A percentile compares a stretch with the other conserved stretches of the same genome.
These are phyloP conservation scores for Venturia pyrina DNA, from an alignment of 2,329 filamentous ascomycete genomes.

Conservation along the genomic window DNA sequence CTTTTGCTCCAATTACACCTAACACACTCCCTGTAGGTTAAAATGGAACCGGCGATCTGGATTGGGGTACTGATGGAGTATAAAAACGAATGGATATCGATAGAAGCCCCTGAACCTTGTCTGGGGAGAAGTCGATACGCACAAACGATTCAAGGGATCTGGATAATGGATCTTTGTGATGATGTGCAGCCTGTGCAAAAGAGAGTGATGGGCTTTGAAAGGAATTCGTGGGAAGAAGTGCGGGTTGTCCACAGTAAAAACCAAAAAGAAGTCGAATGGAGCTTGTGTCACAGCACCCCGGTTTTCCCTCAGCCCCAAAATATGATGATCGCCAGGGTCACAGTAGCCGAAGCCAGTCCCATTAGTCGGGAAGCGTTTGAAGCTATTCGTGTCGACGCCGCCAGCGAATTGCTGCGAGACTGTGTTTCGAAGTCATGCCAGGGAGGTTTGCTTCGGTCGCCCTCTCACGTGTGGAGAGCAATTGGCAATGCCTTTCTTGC, in stretches of 20 bases:
- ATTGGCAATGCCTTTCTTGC: background rate
- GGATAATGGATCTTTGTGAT: background rate
- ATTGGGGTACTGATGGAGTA: background rate
- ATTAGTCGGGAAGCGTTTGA: background rate
- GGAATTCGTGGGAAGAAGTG: background rate
- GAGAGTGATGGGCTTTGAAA: background rate
- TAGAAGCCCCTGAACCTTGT: background rate
- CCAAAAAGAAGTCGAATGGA: background rate
- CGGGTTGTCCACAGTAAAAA: background rate
- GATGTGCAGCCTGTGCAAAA: constrained; percentile 3
- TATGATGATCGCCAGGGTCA: background rate
- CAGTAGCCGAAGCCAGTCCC: background rate
- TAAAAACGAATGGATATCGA: background rate
- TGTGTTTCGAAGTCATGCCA: background rate
- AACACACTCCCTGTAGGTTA: background rate
- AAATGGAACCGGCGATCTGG: background rate
- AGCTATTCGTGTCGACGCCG: background rate
- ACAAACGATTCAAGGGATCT: background rate
- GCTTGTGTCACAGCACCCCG: background rate
- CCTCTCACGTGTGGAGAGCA: background rate
- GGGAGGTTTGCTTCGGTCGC: background rate
- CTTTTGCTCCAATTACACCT: background rate
- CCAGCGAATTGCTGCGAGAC: background rate
- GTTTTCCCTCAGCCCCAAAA: background rate
- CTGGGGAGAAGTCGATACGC: background rate